Conservation (phyloP, 495 filamentous ascomycete species). For the Penicillium ucsense region DNA sequence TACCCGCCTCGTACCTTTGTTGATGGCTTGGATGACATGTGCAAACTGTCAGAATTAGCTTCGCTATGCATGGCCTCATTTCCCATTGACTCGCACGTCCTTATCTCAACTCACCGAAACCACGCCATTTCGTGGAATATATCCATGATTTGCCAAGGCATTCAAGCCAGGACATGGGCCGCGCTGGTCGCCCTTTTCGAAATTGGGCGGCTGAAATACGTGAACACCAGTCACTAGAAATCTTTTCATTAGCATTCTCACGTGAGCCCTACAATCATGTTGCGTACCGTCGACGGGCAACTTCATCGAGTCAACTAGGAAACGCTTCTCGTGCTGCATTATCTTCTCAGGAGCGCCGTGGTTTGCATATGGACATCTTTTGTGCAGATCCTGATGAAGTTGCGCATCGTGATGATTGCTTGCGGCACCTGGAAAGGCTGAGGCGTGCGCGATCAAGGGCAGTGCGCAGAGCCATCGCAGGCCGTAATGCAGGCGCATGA, state of each 20-base stretch:
- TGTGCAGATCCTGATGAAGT: constrained; percentile 8
- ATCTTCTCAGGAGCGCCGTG: neutral
- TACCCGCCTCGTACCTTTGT: constrained; percentile 11
- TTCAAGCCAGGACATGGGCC: constrained; percentile 46
- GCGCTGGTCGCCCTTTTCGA: constrained; percentile 28
- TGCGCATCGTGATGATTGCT: neutral
- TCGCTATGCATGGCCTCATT: constrained; percentile 2
- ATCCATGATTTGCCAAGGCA: constrained; percentile 44
- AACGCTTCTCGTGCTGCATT: constrained; percentile 13
- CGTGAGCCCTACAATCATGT: neutral
- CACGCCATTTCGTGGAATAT: constrained; percentile 42
- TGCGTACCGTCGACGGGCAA: constrained; percentile 20
- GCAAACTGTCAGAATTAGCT: constrained; percentile 12
- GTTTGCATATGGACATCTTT: constrained; percentile 17
- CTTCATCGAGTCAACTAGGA: constrained; percentile 17
- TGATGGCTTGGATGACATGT: constrained; percentile 19
- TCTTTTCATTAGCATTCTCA: neutral
- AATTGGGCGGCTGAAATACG: constrained; percentile 28
- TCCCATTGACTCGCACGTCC: no score
- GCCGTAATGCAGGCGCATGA: constrained; percentile 5
- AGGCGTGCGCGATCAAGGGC: constrained; percentile 1
- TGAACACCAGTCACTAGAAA: constrained; percentile 26
- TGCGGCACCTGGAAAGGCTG: constrained; percentile 7
- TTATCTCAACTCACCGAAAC: constrained; percentile 18
- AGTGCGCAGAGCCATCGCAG: constrained; percentile 6